Conservation (phyloP, 1,284 basidiomycete species). For the Naganishia albida region DNA sequence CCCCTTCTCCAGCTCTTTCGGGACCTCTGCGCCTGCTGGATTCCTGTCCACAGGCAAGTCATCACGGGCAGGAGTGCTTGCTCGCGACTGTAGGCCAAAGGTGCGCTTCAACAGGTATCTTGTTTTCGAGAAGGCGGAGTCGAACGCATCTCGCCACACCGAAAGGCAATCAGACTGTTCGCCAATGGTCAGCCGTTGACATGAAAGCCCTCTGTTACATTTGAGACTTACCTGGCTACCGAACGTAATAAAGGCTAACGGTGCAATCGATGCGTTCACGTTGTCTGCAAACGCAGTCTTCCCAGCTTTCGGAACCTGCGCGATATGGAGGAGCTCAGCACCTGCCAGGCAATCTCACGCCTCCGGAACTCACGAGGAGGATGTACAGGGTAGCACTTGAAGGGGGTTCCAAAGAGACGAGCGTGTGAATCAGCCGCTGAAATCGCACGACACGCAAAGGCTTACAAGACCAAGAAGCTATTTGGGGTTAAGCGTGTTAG, state of each 20-base stretch:
- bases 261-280: slow-evolving; percentile 15
- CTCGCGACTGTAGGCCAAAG: neutral
- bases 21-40: neutral
- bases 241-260: slow-evolving; percentile 13
- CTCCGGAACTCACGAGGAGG: slow-evolving; percentile 1
- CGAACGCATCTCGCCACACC: neutral
- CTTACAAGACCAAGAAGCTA: slow-evolving; percentile 15
- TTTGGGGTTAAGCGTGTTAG: neutral
- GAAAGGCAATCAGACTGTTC: slow-evolving; percentile 10
- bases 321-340: neutral
- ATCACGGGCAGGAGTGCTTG: neutral
- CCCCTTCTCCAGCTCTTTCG: neutral
- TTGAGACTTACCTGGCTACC: slow-evolving; percentile 7
- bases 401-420: neutral
- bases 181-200: neutral
- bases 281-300: slow-evolving; percentile 8
- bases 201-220: neutral
- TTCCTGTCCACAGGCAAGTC: neutral
- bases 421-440: neutral
- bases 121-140: neutral
- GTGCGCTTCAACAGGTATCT: neutral
- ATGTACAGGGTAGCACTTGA: slow-evolving; percentile 10
- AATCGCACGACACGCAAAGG: neutral
- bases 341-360: neutral
- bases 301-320: neutral